Conservation (phyloP, 768 basidiomycete genomes). For the Tulasnella calospora region DNA sequence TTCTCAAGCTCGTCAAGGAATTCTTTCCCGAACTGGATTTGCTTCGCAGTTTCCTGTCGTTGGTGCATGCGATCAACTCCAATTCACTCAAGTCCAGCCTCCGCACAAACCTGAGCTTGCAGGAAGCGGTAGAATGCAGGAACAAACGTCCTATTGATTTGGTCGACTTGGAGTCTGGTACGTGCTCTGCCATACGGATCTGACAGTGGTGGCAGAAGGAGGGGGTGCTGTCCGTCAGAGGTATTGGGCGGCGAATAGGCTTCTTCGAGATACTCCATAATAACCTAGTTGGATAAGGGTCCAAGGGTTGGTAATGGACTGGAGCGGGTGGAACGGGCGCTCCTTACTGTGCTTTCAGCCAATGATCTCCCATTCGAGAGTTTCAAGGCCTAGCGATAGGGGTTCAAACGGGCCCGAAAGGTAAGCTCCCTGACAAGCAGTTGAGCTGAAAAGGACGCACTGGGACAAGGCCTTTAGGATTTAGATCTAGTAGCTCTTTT, state of each 20-base stretch:
- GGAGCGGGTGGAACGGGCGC: no score
- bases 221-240: slow-evolving; percentile 31
- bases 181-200: slow-evolving; percentile 66
- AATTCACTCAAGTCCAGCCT: neutral
- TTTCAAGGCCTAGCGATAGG: slow-evolving; percentile 2
- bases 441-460: slow-evolving; percentile 33
- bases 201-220: slow-evolving; percentile 52
- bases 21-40: slow-evolving; percentile 50
- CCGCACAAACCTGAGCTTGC: slow-evolving; percentile 44
- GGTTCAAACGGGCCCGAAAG: neutral
- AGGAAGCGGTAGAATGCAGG: slow-evolving; percentile 72
- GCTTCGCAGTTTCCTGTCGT: slow-evolving; percentile 48
- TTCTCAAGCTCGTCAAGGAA: slow-evolving; percentile 49
- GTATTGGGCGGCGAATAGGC: slow-evolving; percentile 15
- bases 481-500: slow-evolving; percentile 68
- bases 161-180: slow-evolving; percentile 62
- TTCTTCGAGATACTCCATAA: slow-evolving; percentile 24
- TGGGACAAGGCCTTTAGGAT: slow-evolving; percentile 78
- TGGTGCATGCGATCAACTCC: neutral
- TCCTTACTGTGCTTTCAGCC: slow-evolving; percentile 17
- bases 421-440: neutral
- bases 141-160: slow-evolving; percentile 57
- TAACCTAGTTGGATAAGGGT: neutral
- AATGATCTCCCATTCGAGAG: neutral
- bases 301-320: neutral